Conservation (phyloP, 495 filamentous ascomycete species). For the Aspergillus diversus region DNA sequence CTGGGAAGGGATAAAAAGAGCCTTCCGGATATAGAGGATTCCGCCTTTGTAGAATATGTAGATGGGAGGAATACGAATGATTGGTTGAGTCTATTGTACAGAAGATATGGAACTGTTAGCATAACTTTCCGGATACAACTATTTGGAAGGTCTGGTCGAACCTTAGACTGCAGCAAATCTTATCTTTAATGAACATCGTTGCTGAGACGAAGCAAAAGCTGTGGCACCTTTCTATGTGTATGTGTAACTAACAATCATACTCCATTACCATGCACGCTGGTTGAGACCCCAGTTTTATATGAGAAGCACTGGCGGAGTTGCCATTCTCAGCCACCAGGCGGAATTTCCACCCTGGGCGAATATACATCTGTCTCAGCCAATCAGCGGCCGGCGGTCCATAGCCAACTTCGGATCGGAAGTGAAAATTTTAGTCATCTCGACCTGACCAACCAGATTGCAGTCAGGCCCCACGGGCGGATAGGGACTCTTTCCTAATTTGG, state of each 20-base stretch:
- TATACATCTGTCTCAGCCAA: not conserved
- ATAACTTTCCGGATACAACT: not conserved
- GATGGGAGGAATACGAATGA: conserved; percentile 27
- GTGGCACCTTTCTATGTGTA: not conserved
- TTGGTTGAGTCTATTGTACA: conserved; percentile 23
- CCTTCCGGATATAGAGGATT: conserved; percentile 19
- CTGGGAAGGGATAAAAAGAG: conserved; percentile 20
- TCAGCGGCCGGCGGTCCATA: not conserved
- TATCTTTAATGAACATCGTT: conserved; percentile 1
- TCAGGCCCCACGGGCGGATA: not conserved
- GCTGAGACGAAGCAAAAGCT: not conserved
- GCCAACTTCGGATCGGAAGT: not conserved
- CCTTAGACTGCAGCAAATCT: conserved; percentile 7
- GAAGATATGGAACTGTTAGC: not conserved
- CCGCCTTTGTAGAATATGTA: conserved; percentile 3
- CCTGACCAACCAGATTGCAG: not conserved
- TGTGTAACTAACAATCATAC: not conserved
- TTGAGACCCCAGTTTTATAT: not conserved
- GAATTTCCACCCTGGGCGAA: not conserved
- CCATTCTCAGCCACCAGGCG: conserved; percentile 1
- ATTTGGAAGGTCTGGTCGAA: conserved; percentile 2
- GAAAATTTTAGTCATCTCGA: not conserved
- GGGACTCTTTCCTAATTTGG: too few species aligned
- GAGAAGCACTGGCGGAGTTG: not conserved
- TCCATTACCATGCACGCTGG: not conserved